Evolutionary conservation across 164 flowering plant species (phyloP), one percentile per base, ranked within the genome.

Genomic region (Cinnamomum chago): DNA sequence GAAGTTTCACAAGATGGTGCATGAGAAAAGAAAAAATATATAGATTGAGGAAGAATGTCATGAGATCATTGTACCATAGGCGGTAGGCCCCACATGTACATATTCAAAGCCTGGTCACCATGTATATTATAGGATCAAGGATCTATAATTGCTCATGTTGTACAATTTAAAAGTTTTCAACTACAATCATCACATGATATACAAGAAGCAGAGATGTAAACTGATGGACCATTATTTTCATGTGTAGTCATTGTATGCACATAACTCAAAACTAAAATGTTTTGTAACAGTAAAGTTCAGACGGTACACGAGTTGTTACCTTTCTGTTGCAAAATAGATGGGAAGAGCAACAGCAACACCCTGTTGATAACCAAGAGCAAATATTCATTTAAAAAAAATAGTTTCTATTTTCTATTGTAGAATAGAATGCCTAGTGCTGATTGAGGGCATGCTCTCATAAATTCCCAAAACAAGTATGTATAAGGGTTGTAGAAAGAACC

Each of bases 331-430:
- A 83, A 95, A 93, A 84, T 95, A 95, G 79, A 93, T 82, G 70
- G 97, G 98, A 84, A 95, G 94, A 52, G 98, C 97, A n/a, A 87
- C 89, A 73, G 89, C 89, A 64, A 87, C 89, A 65, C 89, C 89
- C 88, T 81, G 77, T 70, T 77, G 67, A 55, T 66, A 65, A 71
- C 58, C 58, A 71, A 52, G 75, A 67, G 2, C 60, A 15, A 27
- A 6, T 67, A 64, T 76, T 40, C 33, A 50, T 50, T 27, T 3
- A 30, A 30, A 15, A 24, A 70, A 30, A 35, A 40, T 1, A 22
- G 62, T 17, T 52, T 52, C 2, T 52, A 13, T 18, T 35, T 6
- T 55, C 35, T 67, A 33, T 40, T 6, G 14, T 11, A 2, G 28
- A 64, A 24, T 11, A 64, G 33, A 64, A 64, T 64, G 67, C 67